Evolutionary conservation across 2,329 filamentous ascomycete genomes (phyloP), one percentile per base, ranked within the genome.

Genomic region (Aspergillus clavatus): DNA sequence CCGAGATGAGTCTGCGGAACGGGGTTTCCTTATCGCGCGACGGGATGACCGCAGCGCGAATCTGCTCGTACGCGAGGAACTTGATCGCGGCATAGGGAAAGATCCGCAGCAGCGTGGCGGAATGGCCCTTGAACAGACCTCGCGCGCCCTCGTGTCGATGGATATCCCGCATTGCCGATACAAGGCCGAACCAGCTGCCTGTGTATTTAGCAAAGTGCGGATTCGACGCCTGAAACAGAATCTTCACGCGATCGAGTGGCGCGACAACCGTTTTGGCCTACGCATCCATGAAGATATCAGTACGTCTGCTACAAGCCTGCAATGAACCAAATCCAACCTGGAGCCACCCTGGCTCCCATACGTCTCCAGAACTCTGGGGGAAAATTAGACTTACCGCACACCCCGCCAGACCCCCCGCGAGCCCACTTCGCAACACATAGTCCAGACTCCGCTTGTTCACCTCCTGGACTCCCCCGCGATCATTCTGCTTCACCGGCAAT

Each of bases 41-140:
- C 1, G 79, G 80, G 50, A 98, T 97, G 24, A 97, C 62, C 11
- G 83, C 60, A 10, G 85, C 81, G 48, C 93, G 87, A 53, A 96
- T 88, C 69, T 98, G 93, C 68, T 98, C 93, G 72, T 98, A 98
- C 37, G 91, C 90, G 33, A 98, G 80, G 62, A 98, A 98, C 63
- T 98, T 98, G 70, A 97, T 95, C 37, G 87, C 91, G 12, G 91
- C 93, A 67, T 98, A 98, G 5, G 93, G 93, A 59, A 97, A 98
- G 52, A 98, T 95, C 53, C 93, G 84, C 42, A 97, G 77, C 2
- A 98, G 75, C 0, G 93, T 98, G 2, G 90, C 93, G 3, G 89
- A 96, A 67, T 98, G 93, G 5, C 93, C 93, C 42, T 93, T 86
- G 71, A 89, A 98, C 5, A 98, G 77, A 1, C 93, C 93, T 8